Evolutionary conservation across 2,329 filamentous ascomycete species (phyloP).

Genomic region (Orbilia javanica): DNA sequence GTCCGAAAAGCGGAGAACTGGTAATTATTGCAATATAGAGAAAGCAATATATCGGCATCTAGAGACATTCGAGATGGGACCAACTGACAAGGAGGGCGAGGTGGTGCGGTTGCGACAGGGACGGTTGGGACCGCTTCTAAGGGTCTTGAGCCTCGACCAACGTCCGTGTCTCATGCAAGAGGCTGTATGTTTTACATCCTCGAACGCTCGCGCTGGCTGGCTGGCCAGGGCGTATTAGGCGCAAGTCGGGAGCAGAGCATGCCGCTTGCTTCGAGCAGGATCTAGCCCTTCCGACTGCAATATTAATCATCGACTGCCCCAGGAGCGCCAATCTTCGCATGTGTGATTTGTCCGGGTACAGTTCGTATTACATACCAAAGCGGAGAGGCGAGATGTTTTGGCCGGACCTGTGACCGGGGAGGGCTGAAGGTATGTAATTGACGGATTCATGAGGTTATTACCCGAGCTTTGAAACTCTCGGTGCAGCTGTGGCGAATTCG

Average conservation of each 20-base stretch:
- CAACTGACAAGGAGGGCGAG: slow-evolving; percentile 16
- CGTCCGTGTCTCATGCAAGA: slow-evolving; percentile 29
- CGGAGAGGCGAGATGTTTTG: not conserved
- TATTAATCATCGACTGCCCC: not conserved
- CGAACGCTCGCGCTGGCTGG: slow-evolving; percentile 19
- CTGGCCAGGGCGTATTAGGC: slow-evolving; percentile 20
- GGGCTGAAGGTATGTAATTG: not conserved
- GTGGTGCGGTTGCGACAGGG: slow-evolving; percentile 15
- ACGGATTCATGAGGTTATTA: slow-evolving; percentile 12
- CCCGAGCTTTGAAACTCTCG: slow-evolving; percentile 14
- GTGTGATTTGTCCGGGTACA: not conserved
- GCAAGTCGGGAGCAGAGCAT: slow-evolving; percentile 22
- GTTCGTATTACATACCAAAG: slow-evolving; percentile 14
- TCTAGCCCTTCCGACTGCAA: slow-evolving; percentile 14
- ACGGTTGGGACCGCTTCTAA: slow-evolving; percentile 25
- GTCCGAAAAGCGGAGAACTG: slow-evolving; percentile 4
- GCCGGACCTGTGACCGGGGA: not conserved
- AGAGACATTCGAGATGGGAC: not conserved
- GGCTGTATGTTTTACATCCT: slow-evolving; percentile 29
- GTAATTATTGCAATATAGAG: not conserved
- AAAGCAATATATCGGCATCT: slow-evolving; percentile 11
- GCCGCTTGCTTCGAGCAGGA: slow-evolving; percentile 6
- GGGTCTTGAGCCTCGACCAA: slow-evolving; percentile 21
- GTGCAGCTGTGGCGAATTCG: slow-evolving; percentile 12
- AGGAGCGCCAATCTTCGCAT: not conserved